A percentile compares a stretch with the other conserved stretches of the same genome.
Conservation (phyloP, 1,139 yeast genomes). For the Candida anutae region DNA sequence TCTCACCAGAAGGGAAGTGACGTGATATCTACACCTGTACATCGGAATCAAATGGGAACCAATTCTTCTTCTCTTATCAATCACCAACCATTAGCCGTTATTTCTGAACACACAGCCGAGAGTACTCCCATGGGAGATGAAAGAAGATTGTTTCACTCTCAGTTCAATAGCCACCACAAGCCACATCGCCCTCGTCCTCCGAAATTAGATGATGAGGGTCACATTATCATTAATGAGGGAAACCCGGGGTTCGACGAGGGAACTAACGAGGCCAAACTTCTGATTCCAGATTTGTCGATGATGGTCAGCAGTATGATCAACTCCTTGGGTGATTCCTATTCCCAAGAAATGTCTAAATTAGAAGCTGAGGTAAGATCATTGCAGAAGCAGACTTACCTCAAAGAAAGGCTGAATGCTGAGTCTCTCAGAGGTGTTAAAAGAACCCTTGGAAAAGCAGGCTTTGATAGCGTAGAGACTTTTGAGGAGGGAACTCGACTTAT, state of each 20-base stretch:
- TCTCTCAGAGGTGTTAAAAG: slow-evolving; percentile 10
- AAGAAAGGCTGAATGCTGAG: slow-evolving; percentile 13
- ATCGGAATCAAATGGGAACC: slow-evolving; percentile 4
- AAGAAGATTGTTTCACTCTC: slow-evolving; percentile 4
- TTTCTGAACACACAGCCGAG: slow-evolving; percentile 29
- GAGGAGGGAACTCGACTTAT: slow-evolving; percentile 23
- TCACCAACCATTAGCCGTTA: slow-evolving; percentile 31
- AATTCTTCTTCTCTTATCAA: slow-evolving; percentile 6
- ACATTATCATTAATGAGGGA: slow-evolving; percentile 10
- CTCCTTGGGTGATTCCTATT: slow-evolving; percentile 37
- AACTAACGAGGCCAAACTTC: slow-evolving; percentile 11
- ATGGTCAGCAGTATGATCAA: slow-evolving; percentile 37
- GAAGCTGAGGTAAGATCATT: slow-evolving; percentile 12
- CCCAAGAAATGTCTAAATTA: slow-evolving; percentile 16
- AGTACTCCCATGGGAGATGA: slow-evolving; percentile 19
- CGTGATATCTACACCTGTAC: slow-evolving; percentile 26
- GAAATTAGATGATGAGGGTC: slow-evolving; percentile 24
- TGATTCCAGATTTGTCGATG: slow-evolving; percentile 25
- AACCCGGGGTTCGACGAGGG: background rate
- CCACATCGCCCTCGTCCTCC: slow-evolving; percentile 30
- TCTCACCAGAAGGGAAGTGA: slow-evolving; percentile 15
- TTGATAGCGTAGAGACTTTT: slow-evolving; percentile 17
- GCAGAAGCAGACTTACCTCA: slow-evolving; percentile 13
- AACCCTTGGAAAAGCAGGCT: slow-evolving; percentile 16
- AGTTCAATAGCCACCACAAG: slow-evolving; percentile 6